Base-by-base conservation (phyloP, 768 basidiomycete genomes). In the Lactarius vividus region DNA sequence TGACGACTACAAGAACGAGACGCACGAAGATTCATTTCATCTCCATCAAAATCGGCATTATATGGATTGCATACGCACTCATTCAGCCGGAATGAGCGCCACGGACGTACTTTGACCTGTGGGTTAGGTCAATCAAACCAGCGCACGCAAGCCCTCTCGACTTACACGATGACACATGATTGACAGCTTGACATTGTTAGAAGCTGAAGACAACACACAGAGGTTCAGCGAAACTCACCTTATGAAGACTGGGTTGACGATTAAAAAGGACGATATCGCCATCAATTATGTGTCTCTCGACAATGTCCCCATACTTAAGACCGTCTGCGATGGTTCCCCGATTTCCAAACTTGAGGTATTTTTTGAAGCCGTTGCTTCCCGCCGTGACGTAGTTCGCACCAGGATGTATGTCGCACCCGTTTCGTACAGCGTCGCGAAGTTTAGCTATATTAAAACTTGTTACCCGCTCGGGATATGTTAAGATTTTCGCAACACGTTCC, bases 11-110 rank as follows among this genome's bases (percentile, higher is more conserved):
- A 26, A 59, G 74, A 52, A 52, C 26, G 33, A 11, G 9, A 76
- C 92, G 72, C 73, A 96, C 96, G 97, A 72, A 99, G 80, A 78
- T 99, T 99, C 97, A 99, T 99, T 76, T 99, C 97, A 75, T 99
- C 97, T 67, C 97, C 97, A 75, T 99, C 97, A 70, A 99, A 99
- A 81, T 99, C 97, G 57, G 97, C 97, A 74, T 98, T 98, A 78
- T 98, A 98, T 9, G 97, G 97, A 56, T 93, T 95, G 77, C 97
- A 99, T 10, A 98, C 97, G 85, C 97, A 99, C 75, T 99, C 97
- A 73, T 99, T 99, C 63, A 99, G 79, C 37, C 97, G 85, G 80
- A 99, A 98, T 1, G 97, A 92, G 69, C 96, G 82, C 97, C 97
- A 99, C 28, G 97, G 97, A 35, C 97, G 83, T 62, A 99, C 85